These are phyloP conservation scores for Penicillium dipodomyicola DNA, from an alignment of 495 filamentous ascomycete species.

Conservation along the genomic window DNA sequence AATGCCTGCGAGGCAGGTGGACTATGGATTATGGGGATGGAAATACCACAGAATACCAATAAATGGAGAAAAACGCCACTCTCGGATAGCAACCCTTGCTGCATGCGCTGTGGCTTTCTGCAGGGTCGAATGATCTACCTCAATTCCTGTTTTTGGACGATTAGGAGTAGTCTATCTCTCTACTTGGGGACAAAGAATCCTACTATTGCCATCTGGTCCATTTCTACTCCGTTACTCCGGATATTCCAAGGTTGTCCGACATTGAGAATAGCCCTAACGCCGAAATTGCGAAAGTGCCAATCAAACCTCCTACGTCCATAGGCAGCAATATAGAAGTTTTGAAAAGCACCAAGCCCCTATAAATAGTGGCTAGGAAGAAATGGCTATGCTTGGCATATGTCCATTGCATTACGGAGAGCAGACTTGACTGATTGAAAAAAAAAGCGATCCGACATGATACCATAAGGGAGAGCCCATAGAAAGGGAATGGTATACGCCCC, in stretches of 20 bases:
- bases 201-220: not conserved
- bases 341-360: not conserved
- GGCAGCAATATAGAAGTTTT: not conserved
- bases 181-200: no score
- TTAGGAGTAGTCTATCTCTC: not conserved
- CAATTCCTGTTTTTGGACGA: not conserved
- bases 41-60: not conserved
- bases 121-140: slow-evolving; percentile 4
- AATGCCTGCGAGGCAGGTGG: no score
- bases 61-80: not conserved
- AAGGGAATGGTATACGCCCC: not conserved
- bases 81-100: slow-evolving; percentile 1
- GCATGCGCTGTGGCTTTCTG: slow-evolving; percentile 2
- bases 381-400: not conserved
- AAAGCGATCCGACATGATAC: not conserved
- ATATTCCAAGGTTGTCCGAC: not conserved
- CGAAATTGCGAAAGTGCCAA: not conserved
- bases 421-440: not conserved
- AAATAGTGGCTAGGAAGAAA: no score
- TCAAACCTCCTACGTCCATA: not conserved
- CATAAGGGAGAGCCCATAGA: not conserved
- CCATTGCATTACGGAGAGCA: not conserved
- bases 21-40: no score
- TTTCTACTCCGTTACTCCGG: not conserved
- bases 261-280: slow-evolving; percentile 1